Evolutionary conservation across 2,329 filamentous ascomycete genomes (phyloP).

Genomic region (Ophiostoma fasciatum): DNA sequence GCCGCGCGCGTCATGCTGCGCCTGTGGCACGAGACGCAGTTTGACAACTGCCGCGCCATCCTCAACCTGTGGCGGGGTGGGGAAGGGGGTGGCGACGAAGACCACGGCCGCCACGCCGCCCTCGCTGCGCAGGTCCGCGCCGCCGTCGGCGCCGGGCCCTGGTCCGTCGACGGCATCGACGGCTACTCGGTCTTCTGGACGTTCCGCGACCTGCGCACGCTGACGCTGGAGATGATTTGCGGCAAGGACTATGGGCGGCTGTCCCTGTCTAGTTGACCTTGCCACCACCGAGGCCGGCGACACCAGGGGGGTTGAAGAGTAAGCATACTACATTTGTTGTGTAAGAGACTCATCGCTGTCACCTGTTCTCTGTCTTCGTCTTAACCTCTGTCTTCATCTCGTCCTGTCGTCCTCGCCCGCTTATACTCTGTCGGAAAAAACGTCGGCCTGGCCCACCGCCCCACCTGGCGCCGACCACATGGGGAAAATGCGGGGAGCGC

Average conservation of each 20-base stretch:
- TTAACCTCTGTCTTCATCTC: too few relatives aligned
- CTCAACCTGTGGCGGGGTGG: slow-evolving; percentile 1
- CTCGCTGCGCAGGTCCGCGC: neutral
- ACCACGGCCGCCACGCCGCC: neutral
- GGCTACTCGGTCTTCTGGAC: slow-evolving; percentile 8
- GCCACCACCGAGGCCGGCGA: neutral
- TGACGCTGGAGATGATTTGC: slow-evolving; percentile 2
- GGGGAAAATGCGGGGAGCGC: too few relatives aligned
- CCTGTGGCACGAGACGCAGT: slow-evolving; percentile 2
- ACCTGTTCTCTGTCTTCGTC: neutral
- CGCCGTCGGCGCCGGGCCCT: neutral
- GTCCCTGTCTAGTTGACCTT: slow-evolving; percentile 1
- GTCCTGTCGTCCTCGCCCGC: too few relatives aligned
- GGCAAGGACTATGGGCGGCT: too few relatives aligned
- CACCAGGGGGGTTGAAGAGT: neutral
- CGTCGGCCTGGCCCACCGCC: too few relatives aligned
- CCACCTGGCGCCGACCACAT: too few relatives aligned
- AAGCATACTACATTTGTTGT: too few relatives aligned
- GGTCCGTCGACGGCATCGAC: slow-evolving; percentile 6
- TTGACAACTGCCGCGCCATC: slow-evolving; percentile 6
- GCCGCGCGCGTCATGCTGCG: slow-evolving; percentile 1
- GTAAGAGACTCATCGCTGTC: neutral
- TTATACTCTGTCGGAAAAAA: slow-evolving; percentile 4
- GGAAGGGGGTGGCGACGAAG: neutral
- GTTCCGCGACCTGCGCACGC: slow-evolving; percentile 2